phyloP scores from a whole-genome alignment of 108 stramenopile species.

The Pseudonitzschia pungens region DNA sequence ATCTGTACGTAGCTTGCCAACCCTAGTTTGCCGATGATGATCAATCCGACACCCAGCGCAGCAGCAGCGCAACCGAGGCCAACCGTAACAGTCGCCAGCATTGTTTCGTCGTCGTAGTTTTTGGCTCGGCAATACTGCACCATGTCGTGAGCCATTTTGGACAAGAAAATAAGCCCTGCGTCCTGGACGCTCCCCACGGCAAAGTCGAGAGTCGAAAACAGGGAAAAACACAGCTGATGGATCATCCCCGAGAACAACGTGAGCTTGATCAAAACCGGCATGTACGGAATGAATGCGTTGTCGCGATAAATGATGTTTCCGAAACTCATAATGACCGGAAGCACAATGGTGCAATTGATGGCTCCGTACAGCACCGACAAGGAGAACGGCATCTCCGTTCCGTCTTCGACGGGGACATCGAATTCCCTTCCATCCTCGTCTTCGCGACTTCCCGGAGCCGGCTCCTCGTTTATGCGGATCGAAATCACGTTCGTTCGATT shows the following conservation, averaged over 20 bases:
- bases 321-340: conserved; percentile 87
- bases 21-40: conserved; percentile 76
- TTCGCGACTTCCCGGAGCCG: no score
- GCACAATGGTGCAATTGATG: conserved; percentile 79
- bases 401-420: not conserved
- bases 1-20: conserved; percentile 91
- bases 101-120: conserved; percentile 45
- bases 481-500: not conserved
- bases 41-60: conserved; percentile 78
- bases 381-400: conserved; percentile 25
- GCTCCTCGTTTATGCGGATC: not conserved
- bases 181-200: conserved; percentile 97
- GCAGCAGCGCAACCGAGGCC: conserved; percentile 81
- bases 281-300: conserved; percentile 72
- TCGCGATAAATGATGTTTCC: conserved; percentile 88
- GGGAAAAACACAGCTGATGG: conserved; percentile 91
- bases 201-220: conserved; percentile 83
- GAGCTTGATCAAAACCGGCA: conserved; percentile 78
- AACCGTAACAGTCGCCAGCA: conserved; percentile 79
- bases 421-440: not conserved
- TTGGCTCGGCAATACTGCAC: conserved; percentile 48
- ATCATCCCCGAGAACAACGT: conserved; percentile 82
- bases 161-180: conserved; percentile 96
- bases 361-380: conserved; percentile 63
- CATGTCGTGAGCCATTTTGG: conserved; percentile 80